Conservation (phyloP, 768 basidiomycete genomes). For the Panaeolus cyanescens region DNA sequence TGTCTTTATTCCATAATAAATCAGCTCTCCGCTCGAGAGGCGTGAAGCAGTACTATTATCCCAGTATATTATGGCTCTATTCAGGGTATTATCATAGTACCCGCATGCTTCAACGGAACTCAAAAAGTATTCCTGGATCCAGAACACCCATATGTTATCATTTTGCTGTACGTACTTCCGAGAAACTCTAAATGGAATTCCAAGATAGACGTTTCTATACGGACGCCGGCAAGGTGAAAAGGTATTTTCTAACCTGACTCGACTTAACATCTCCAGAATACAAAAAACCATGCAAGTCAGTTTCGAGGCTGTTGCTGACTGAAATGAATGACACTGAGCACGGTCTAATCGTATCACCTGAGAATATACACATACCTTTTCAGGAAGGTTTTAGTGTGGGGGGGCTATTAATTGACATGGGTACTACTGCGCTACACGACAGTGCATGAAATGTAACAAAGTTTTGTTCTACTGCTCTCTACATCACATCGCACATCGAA, state of each 20-base stretch:
- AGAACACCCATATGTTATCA: neutral
- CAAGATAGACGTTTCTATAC: neutral
- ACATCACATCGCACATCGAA: neutral
- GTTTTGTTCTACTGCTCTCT: neutral
- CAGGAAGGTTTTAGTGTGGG: neutral
- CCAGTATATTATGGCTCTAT: neutral
- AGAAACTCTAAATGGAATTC: neutral
- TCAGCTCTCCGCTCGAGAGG: neutral
- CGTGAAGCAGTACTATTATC: neutral
- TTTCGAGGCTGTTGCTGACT: conserved; percentile 1
- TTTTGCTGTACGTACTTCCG: neutral
- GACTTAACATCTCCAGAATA: neutral
- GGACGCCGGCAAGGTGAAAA: neutral
- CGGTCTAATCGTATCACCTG: neutral
- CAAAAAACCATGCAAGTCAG: neutral
- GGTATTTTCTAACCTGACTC: neutral
- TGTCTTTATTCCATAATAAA: neutral
- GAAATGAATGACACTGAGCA: neutral
- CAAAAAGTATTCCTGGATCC: neutral
- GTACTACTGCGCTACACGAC: neutral
- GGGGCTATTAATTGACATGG: neutral
- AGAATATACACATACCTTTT: neutral
- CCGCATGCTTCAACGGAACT: neutral
- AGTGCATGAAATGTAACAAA: too few species aligned
- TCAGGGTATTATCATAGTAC: neutral